Percentiles rank a stretch among this genome's conserved stretches.
Evolutionary conservation across 106 monocot genomes (phyloP).

Genomic region (Dendrobium huoshanense): DNA sequence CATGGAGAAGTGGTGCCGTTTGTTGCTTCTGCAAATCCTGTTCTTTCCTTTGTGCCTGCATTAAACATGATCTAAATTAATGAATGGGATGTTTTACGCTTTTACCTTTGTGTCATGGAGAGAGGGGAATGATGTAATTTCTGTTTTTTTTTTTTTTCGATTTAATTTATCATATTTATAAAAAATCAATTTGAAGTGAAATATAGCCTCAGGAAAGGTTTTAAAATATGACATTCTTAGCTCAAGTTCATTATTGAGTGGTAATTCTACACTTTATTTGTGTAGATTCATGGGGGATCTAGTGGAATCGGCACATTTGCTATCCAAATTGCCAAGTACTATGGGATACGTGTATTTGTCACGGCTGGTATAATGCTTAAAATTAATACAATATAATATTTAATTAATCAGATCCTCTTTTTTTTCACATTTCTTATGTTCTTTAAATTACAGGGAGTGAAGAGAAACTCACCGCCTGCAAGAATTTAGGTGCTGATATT

Average conservation of each 20-base stretch:
- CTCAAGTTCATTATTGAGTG: not conserved
- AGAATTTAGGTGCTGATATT: conserved; percentile 81
- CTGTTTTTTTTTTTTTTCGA: not conserved
- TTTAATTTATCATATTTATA: no score
- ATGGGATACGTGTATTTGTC: conserved; percentile 66
- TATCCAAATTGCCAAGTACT: conserved; percentile 88
- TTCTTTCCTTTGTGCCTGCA: no score
- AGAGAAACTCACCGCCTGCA: conserved; percentile 81
- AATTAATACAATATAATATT: not conserved
- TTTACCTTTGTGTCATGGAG: not conserved
- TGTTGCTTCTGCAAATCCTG: no score
- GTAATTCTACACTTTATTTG: not conserved
- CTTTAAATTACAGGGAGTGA: conserved; percentile 48
- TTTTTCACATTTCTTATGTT: not conserved
- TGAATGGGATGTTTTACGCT: not conserved
- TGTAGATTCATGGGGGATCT: conserved; percentile 93
- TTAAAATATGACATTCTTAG: not conserved
- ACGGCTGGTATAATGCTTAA: conserved; percentile 70
- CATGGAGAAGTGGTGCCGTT: no score
- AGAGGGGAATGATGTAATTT: not conserved
- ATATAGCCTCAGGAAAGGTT: not conserved
- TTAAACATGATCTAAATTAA: not conserved
- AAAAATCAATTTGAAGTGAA: not conserved
- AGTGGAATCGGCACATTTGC: conserved; percentile 99
- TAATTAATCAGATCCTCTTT: not conserved